A percentile compares a stretch with the other conserved stretches of the same genome.
Conservation (phyloP, 1,284 basidiomycete species). For the Moesziomyces parantarcticus region DNA sequence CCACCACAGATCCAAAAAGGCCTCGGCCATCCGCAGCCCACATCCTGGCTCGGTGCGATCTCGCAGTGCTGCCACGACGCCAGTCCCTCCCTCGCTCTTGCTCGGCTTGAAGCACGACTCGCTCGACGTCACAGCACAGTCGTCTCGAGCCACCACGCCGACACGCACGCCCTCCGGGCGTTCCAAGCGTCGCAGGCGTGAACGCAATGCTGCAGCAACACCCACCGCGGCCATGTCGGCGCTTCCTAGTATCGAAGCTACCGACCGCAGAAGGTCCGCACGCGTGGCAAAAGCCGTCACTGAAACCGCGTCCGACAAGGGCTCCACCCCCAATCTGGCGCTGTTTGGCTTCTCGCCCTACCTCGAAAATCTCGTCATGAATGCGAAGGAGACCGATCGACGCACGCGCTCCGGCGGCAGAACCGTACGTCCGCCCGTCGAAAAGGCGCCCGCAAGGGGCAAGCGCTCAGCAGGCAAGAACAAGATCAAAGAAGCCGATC, state of each 20-base stretch:
- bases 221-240: slow-evolving; percentile 4
- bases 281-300: slow-evolving; percentile 41
- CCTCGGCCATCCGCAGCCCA: slow-evolving; percentile 37
- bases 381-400: slow-evolving; percentile 38
- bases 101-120: slow-evolving; percentile 18
- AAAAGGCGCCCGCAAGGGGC: slow-evolving; percentile 18
- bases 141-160: slow-evolving; percentile 36
- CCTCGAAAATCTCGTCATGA: slow-evolving; percentile 45
- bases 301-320: slow-evolving; percentile 18
- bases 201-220: slow-evolving; percentile 20
- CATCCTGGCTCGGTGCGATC: slow-evolving; percentile 22
- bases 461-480: slow-evolving; percentile 27
- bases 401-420: slow-evolving; percentile 34
- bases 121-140: slow-evolving; percentile 25
- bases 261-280: slow-evolving; percentile 37
- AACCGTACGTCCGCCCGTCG: slow-evolving; percentile 20
- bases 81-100: slow-evolving; percentile 22
- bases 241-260: slow-evolving; percentile 34
- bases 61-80: slow-evolving; percentile 39
- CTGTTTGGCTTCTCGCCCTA: slow-evolving; percentile 44
- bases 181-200: slow-evolving; percentile 29
- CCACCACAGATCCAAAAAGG: slow-evolving; percentile 31
- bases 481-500: slow-evolving; percentile 27
- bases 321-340: slow-evolving; percentile 33
- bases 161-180: slow-evolving; percentile 26